Conservation (phyloP, 139 green algal genomes). For the Desmodesmus armatus region DNA sequence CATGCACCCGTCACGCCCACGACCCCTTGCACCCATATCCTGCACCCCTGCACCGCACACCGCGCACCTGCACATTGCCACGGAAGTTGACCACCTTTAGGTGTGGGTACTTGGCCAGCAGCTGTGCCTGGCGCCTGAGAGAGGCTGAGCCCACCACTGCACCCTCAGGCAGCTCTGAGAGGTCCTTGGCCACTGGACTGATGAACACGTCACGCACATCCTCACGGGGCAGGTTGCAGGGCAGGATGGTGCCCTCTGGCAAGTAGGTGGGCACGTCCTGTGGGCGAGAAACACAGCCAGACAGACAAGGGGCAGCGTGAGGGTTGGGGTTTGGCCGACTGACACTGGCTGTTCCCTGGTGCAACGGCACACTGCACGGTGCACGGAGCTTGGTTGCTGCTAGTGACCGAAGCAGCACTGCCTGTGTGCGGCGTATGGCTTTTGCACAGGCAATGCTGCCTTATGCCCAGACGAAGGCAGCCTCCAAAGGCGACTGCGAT, state of each 20-base stretch:
- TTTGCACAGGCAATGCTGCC: no score
- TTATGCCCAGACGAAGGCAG: no score
- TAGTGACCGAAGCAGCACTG: no score
- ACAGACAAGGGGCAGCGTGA: no score
- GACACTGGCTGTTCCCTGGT: background rate
- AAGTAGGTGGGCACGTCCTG: slow-evolving; percentile 99
- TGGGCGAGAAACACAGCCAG: background rate
- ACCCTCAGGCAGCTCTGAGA: slow-evolving; percentile 92
- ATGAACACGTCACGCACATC: slow-evolving; percentile 99
- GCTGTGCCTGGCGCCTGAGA: slow-evolving; percentile 94
- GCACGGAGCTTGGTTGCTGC: no score
- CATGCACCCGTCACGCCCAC: no score
- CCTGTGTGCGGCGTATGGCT: no score
- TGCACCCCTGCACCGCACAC: no score
- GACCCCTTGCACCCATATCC: no score
- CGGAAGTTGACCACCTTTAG: slow-evolving; percentile 98
- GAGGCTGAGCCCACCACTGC: slow-evolving; percentile 91
- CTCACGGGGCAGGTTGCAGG: slow-evolving; percentile 98
- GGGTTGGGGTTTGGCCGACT: background rate
- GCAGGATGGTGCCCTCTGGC: slow-evolving; percentile 93
- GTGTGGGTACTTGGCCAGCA: slow-evolving; percentile 95
- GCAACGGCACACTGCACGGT: background rate
- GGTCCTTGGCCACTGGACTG: slow-evolving; percentile 75
- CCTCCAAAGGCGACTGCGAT: no score
- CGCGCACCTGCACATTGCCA: slow-evolving; percentile 47